Conservation (phyloP, 116 monocot species). For the Papilionanthe hybrid region DNA sequence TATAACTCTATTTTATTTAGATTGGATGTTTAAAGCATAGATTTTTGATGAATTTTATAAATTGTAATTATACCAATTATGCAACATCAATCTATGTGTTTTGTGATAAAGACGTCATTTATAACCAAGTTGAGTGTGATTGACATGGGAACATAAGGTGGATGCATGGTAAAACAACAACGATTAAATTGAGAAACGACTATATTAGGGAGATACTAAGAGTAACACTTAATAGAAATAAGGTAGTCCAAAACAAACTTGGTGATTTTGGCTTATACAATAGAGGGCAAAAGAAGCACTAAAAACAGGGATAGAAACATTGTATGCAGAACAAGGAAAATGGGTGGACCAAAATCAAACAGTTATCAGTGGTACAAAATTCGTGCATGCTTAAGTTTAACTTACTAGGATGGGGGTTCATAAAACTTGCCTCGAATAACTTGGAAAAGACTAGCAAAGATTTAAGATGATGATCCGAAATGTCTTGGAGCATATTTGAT, state of each 20-base stretch:
- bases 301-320: too few relatives aligned
- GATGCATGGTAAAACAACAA: background rate
- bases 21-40: background rate
- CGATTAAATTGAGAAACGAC: background rate
- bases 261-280: background rate
- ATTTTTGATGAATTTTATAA: background rate
- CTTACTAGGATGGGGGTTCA: too few relatives aligned
- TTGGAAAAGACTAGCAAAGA: background rate
- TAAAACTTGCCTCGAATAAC: background rate
- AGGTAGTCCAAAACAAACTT: background rate
- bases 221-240: background rate
- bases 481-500: background rate
- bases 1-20: background rate
- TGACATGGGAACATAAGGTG: background rate
- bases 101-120: background rate
- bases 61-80: background rate
- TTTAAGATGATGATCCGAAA: background rate
- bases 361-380: too few relatives aligned
- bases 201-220: background rate
- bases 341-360: too few relatives aligned
- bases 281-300: background rate
- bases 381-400: too few relatives aligned
- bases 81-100: background rate
- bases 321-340: too few relatives aligned
- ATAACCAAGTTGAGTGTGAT: background rate